phyloP scores from a whole-genome alignment of 805 yeast genomes.

The Ogataea philodendri region DNA sequence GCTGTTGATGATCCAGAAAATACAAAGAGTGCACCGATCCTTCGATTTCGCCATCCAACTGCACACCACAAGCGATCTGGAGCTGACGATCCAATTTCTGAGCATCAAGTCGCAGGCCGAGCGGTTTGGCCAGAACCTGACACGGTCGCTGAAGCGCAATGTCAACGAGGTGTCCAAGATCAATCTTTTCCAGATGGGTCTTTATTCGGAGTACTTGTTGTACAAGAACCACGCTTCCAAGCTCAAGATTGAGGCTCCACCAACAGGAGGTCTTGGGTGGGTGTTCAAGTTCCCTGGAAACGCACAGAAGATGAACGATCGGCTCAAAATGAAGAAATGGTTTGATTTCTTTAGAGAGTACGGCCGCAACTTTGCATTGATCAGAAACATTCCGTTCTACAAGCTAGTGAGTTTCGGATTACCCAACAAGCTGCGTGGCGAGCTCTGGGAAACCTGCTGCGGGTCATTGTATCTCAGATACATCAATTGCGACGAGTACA shows the following conservation, averaged over 20 bases:
- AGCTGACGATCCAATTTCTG: constrained; percentile 66
- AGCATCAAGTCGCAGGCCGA: constrained; percentile 81
- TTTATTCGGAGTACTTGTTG: constrained; percentile 83
- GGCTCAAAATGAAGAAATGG: constrained; percentile 88
- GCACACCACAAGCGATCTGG: constrained; percentile 62
- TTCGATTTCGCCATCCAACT: constrained; percentile 78
- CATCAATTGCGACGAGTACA: constrained; percentile 59
- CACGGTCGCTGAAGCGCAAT: constrained; percentile 59
- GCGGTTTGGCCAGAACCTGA: constrained; percentile 68
- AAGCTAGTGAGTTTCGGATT: constrained; percentile 85
- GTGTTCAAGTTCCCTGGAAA: constrained; percentile 88
- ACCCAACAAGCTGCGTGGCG: constrained; percentile 94
- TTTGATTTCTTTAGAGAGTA: constrained; percentile 81
- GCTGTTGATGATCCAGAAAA: constrained; percentile 74
- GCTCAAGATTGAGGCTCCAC: constrained; percentile 50
- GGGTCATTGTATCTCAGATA: constrained; percentile 81
- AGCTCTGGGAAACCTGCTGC: constrained; percentile 88
- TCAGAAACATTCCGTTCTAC: constrained; percentile 73
- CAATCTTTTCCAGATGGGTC: constrained; percentile 61
- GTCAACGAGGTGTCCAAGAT: constrained; percentile 59
- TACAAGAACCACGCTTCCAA: constrained; percentile 50
- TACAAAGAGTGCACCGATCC: constrained; percentile 78
- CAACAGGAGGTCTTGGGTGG: constrained; percentile 85
- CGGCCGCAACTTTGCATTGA: constrained; percentile 79
- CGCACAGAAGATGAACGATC: constrained; percentile 70